Percentiles rank a stretch among this genome's conserved stretches.
These are phyloP conservation scores for Hymenoscyphus scutula DNA, from an alignment of 2,329 filamentous ascomycete genomes.

Conservation along the genomic window DNA sequence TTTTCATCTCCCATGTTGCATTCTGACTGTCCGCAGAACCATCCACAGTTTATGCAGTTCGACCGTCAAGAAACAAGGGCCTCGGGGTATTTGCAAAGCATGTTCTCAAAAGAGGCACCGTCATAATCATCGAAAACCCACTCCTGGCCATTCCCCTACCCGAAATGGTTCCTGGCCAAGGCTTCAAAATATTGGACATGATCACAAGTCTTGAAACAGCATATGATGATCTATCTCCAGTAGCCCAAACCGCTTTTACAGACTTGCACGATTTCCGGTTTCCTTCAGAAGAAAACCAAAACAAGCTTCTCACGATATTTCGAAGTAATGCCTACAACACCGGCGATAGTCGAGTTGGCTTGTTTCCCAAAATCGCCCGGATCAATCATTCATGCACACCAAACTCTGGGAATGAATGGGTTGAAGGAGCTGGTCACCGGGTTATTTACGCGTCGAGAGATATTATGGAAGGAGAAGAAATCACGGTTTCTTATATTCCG, in stretches of 20 bases:
- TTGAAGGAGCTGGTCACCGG: constrained; percentile 31
- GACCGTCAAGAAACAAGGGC: constrained; percentile 39
- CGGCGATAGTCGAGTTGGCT: constrained; percentile 35
- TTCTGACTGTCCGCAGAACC: neutral
- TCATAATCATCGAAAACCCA: constrained; percentile 41
- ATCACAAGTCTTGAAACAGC: constrained; percentile 33
- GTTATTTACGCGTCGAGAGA: constrained; percentile 39
- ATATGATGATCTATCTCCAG: constrained; percentile 13
- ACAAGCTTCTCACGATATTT: constrained; percentile 29
- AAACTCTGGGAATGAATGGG: constrained; percentile 41
- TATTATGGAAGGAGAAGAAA: constrained; percentile 39
- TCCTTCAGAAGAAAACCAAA: constrained; percentile 26
- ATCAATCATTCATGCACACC: constrained; percentile 41
- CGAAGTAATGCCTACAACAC: constrained; percentile 26
- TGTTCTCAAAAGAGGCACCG: constrained; percentile 39
- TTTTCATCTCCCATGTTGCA: neutral
- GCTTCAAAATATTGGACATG: constrained; percentile 39
- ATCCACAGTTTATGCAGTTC: constrained; percentile 29
- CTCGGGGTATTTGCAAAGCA: constrained; percentile 41
- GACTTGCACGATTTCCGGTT: constrained; percentile 23
- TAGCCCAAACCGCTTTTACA: constrained; percentile 19
- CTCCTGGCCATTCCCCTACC: constrained; percentile 37
- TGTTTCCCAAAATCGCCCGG: constrained; percentile 39
- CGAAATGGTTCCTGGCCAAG: constrained; percentile 29
- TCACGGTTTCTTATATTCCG: constrained; percentile 40